Evolutionary conservation across 129 eudicot species (phyloP), one percentile per base, ranked within the genome.

Genomic region (Scalesia atractyloides): DNA sequence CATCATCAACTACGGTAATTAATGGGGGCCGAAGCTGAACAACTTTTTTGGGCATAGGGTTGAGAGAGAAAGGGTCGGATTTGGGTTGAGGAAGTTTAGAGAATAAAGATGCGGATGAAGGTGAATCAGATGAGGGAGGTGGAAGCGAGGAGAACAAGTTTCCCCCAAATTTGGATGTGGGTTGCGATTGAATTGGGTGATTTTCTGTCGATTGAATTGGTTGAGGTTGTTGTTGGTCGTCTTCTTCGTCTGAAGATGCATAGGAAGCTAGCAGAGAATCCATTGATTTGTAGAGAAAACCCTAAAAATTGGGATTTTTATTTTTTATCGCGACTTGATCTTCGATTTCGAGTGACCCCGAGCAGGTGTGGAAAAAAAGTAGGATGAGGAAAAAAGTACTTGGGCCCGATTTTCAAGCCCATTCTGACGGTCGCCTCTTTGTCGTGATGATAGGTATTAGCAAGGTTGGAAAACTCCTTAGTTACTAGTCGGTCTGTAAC

Each of bases 241-340:
- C 84, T 54, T 89, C 97, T 26, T 91, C 97, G 39, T 83, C 87
- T 30, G 97, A 91, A 24, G 96, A 89, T 17, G 95, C 91, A 50
- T 91, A 90, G 15, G 67, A 81, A 5, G 97, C 91, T 24, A 87
- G 64, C 51, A 90, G 60, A 15, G 96, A 90, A 78, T 90, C 95
- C 97, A 90, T 90, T 0, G 65, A 46, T 15, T 26, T 12, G 11
- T 17, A n/a, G 16, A 6, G 62, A 70, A 7, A 5, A 9, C 26
- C 34, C 2, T 2, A 30, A 30, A 30, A 30, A 30, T 30, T 30
- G 33, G 33, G 33, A 26, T 30, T 30, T 30, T 30, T 30, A 30
- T 30, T 30, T 30, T 30, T 26, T 26, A 26, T 26, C 33, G 33
- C 33, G 3, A 26, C 26, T 24, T 24, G 26, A 24, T 24, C 1